phyloP scores from a whole-genome alignment of 768 basidiomycete species.

The Sarcodon aspratus region DNA sequence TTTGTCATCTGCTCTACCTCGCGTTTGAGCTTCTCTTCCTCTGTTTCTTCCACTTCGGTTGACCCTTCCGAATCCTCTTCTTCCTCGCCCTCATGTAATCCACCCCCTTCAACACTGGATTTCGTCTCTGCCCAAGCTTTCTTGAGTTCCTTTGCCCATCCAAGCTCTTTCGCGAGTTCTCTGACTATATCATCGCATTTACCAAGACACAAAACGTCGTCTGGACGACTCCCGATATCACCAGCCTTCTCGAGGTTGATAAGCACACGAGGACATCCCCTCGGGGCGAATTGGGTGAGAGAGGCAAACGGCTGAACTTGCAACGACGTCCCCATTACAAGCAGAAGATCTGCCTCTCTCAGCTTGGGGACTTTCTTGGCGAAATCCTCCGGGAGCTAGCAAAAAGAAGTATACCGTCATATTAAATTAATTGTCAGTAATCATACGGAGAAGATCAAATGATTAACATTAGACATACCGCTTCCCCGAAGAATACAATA shows the following conservation, averaged over 20 bases:
- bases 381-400: conserved; percentile 66
- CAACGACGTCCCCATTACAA: conserved; percentile 87
- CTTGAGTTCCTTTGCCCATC: conserved; percentile 41
- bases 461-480: conserved; percentile 26
- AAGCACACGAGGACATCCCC: conserved; percentile 66
- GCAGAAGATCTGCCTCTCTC: conserved; percentile 67
- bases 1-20: conserved; percentile 24
- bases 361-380: conserved; percentile 42
- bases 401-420: neutral
- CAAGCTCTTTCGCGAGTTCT: conserved; percentile 53
- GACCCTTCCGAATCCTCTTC: conserved; percentile 2
- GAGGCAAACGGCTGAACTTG: conserved; percentile 83
- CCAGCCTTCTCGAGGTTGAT: conserved; percentile 84
- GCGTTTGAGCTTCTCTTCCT: conserved; percentile 9
- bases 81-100: neutral
- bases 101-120: conserved; percentile 1
- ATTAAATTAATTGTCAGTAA: neutral
- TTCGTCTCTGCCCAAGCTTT: conserved; percentile 13
- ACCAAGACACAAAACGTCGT: conserved; percentile 57
- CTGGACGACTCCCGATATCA: conserved; percentile 35
- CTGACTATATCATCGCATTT: conserved; percentile 61
- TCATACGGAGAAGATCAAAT: neutral
- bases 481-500: conserved; percentile 88
- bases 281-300: conserved; percentile 41
- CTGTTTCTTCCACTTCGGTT: conserved; percentile 1